Base-by-base conservation (phyloP, 1,284 basidiomycete species). In the Ustilago xerochloae region DNA sequence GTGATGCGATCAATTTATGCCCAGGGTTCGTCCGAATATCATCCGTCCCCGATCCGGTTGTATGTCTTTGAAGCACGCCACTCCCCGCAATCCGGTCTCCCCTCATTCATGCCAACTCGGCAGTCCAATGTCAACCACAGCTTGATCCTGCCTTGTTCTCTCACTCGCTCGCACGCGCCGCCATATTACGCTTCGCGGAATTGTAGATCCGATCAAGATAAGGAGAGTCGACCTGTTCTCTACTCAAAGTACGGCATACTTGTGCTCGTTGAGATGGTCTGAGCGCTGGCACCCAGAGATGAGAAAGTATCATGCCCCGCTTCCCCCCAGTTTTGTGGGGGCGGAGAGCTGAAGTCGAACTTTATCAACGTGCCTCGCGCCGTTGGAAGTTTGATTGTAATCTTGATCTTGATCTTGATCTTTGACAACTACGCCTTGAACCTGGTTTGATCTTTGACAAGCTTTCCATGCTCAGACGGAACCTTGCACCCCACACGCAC, bases 1-100 rank as follows among this genome's bases (percentile, higher is more conserved):
- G 12, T 32, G 29, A 32, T 5, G 9, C 15, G 30, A 18, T 13
- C n/a, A 33, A 18, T 41, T 57, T 57, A 57, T 57, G 35, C 55
- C 55, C 55, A 57, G 36, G 46, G 38, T 57, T 57, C 47, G 55
- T 49, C 55, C 55, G 55, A 57, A 41, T 57, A 57, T 48, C 55
- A 41, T 24, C 47, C 55, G 47, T 35, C 20, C 43, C 43, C 30
- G 43, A 56, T 46, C 35, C 43, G 24, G 12, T 39, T 45, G n/a
- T 20, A 9, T 29, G 15, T 20, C n/a, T 50, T 32, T 29, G 18
- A 6, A n/a, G 7, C 38, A 20, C 10, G 2, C 24, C 7, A 15
- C 53, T 43, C 39, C 55, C 47, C 46, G 35, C 46, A 47, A 32
- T 49, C 47, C 36, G 15, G 26, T 12, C 39, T 41, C 41, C 39